These are phyloP conservation scores for Melanogaster broomeanus DNA, from an alignment of 768 basidiomycete genomes.

Conservation along the genomic window DNA sequence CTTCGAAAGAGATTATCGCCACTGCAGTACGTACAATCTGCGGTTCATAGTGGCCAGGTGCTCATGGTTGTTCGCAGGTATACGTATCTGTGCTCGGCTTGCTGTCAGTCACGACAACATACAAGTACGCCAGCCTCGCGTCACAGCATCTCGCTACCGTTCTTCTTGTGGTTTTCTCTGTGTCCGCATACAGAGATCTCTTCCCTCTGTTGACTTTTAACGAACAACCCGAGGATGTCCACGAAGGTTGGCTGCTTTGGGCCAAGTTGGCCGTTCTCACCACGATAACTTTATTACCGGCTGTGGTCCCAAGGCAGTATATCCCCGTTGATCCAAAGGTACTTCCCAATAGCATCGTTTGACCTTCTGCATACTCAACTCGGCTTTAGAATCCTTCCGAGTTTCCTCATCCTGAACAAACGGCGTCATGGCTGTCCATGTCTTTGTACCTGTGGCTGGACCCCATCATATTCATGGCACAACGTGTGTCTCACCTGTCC, in stretches of 20 bases:
- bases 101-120: slow-evolving; percentile 35
- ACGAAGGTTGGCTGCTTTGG: slow-evolving; percentile 55
- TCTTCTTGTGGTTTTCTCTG: slow-evolving; percentile 45
- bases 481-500: slow-evolving; percentile 44
- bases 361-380: not conserved
- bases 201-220: slow-evolving; percentile 60
- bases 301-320: slow-evolving; percentile 58
- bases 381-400: slow-evolving; percentile 21
- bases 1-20: not conserved
- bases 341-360: not conserved
- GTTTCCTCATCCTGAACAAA: slow-evolving; percentile 41
- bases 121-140: slow-evolving; percentile 33
- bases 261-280: slow-evolving; percentile 48
- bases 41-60: not conserved
- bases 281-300: slow-evolving; percentile 50
- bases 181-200: slow-evolving; percentile 60
- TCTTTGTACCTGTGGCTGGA: slow-evolving; percentile 57
- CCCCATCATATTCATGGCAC: slow-evolving; percentile 45
- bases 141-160: slow-evolving; percentile 48
- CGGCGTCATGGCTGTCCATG: slow-evolving; percentile 36
- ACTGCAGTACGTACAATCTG: slow-evolving; percentile 11
- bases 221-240: slow-evolving; percentile 48
- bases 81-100: slow-evolving; percentile 45
- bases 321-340: slow-evolving; percentile 51
- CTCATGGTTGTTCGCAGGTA: slow-evolving; percentile 25